Evolutionary conservation across 306 rosid species (phyloP).

Genomic region (Adenanthera pavonina): DNA sequence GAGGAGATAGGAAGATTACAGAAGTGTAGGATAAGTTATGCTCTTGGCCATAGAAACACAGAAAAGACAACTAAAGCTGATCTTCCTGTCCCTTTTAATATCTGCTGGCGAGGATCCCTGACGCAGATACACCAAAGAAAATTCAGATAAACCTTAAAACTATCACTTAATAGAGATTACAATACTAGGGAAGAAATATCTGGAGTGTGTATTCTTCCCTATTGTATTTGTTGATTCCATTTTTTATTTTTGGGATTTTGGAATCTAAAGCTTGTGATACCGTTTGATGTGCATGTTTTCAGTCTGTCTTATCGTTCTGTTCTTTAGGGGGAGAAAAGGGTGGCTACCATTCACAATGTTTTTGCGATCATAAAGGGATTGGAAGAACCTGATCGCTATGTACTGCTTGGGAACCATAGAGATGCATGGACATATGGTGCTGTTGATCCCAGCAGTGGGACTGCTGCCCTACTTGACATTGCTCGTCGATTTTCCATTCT

Average conservation of each 20-base stretch:
- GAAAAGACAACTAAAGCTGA: not conserved
- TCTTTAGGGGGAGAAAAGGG: constrained; percentile 79
- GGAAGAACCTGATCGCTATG: constrained; percentile 91
- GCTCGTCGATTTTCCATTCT: constrained; percentile 83
- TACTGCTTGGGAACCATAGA: constrained; percentile 93
- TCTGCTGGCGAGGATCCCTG: not conserved
- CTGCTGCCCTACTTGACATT: constrained; percentile 87
- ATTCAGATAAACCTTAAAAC: not conserved
- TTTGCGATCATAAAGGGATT: constrained; percentile 79
- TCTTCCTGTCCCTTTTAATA: not conserved
- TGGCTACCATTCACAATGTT: constrained; percentile 72
- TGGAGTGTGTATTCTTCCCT: not conserved
- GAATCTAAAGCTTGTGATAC: constrained; percentile 1
- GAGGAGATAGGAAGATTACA: not conserved
- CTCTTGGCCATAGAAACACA: not conserved
- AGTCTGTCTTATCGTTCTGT: not conserved
- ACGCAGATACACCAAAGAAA: not conserved
- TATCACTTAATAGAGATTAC: not conserved
- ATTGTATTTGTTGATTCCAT: not conserved
- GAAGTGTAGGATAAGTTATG: not conserved
- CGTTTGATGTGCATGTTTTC: constrained; percentile 22
- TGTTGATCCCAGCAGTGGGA: constrained; percentile 97
- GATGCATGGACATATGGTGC: constrained; percentile 99
- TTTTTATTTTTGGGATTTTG: not conserved
- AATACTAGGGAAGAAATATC: not conserved